Evolutionary conservation across 257 asterid genomes (phyloP).

Genomic region (Solanum chilense): DNA sequence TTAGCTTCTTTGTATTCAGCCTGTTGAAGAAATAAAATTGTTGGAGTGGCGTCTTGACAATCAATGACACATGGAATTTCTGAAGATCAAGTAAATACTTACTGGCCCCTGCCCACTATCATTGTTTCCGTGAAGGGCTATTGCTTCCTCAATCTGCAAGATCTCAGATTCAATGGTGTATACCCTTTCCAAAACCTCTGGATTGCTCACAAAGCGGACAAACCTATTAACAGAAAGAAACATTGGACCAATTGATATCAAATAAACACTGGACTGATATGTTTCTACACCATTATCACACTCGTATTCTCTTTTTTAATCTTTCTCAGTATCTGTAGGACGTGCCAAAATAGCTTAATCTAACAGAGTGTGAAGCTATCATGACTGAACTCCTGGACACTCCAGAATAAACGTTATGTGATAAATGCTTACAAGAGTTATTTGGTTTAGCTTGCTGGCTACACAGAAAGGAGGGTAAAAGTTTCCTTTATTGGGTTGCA

Average conservation of each 20-base stretch:
- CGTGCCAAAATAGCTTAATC: not conserved
- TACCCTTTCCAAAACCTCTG: constrained; percentile 93
- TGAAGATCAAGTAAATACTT: constrained; percentile 14
- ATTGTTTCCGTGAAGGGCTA: constrained; percentile 49
- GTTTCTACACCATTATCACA: not conserved
- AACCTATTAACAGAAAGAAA: constrained; percentile 46
- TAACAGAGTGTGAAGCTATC: not conserved
- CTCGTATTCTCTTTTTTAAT: not conserved
- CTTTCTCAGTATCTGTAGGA: not conserved
- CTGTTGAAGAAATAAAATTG: constrained; percentile 20
- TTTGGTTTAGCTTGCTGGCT: not conserved
- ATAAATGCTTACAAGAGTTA: not conserved
- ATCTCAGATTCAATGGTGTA: constrained; percentile 78
- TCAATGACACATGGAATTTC: not conserved
- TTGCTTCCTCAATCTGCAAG: constrained; percentile 81
- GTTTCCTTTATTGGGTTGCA: not conserved
- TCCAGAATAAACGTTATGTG: not conserved
- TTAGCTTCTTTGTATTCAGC: constrained; percentile 42
- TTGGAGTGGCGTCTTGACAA: not conserved
- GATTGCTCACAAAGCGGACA: constrained; percentile 99
- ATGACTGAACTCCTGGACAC: not conserved
- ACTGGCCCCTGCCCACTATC: constrained; percentile 45
- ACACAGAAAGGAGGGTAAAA: not conserved
- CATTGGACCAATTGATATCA: not conserved
- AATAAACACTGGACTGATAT: not conserved